Percentiles rank a stretch among this genome's conserved stretches.
phyloP scores from a whole-genome alignment of 2,329 filamentous ascomycete species.

The Chlorencoelia australis region DNA sequence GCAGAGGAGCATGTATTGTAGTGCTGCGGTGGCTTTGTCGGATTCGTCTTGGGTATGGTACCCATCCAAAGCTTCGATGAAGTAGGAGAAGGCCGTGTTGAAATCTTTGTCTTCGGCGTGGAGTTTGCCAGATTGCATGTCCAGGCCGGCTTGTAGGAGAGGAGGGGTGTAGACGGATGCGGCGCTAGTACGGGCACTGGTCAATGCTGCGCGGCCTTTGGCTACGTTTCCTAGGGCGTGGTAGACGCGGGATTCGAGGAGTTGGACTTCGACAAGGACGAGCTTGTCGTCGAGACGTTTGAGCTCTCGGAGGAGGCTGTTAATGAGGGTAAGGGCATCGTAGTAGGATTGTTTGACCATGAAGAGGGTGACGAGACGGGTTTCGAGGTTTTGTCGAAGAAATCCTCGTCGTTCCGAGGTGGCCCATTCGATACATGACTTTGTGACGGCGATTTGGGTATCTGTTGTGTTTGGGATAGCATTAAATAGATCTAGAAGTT shows the following conservation, averaged over 20 bases:
- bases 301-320: constrained; percentile 87
- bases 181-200: constrained; percentile 86
- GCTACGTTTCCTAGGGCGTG: constrained; percentile 94
- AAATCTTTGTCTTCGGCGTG: constrained; percentile 99
- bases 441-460: constrained; percentile 87
- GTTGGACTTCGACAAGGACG: constrained; percentile 92
- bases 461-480: constrained; percentile 91
- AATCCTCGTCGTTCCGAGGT: constrained; percentile 90
- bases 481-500: constrained; percentile 90
- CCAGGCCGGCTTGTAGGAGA: constrained; percentile 85
- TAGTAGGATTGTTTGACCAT: constrained; percentile 98
- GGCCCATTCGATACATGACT: constrained; percentile 99
- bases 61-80: constrained; percentile 96
- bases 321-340: constrained; percentile 92
- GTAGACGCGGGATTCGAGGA: constrained; percentile 93
- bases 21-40: constrained; percentile 81
- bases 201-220: constrained; percentile 90
- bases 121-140: constrained; percentile 99
- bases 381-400: constrained; percentile 95
- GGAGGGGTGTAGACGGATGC: constrained; percentile 97
- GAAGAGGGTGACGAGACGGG: constrained; percentile 83
- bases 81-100: constrained; percentile 97
- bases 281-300: constrained; percentile 98
- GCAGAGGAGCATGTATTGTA: constrained; percentile 99
- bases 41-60: constrained; percentile 90